These are phyloP conservation scores for Vitis hybrid DNA, from an alignment of 177 flowering plant genomes.

Conservation along the genomic window DNA sequence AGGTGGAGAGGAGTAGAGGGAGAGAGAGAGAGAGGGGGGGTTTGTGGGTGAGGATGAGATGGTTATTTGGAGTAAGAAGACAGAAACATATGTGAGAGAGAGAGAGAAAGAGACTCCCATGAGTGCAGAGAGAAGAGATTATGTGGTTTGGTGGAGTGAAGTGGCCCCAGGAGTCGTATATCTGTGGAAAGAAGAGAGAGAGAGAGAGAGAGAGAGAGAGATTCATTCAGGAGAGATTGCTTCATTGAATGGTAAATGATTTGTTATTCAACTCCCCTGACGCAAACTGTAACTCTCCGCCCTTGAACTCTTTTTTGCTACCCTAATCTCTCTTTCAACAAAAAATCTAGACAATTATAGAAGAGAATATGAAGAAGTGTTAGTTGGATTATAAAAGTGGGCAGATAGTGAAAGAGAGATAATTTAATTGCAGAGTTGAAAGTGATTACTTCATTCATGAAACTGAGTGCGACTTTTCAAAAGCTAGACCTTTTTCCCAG, in stretches of 20 bases:
- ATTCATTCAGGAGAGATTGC: background rate
- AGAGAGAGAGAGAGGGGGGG: conserved; percentile 9
- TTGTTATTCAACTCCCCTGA: no score
- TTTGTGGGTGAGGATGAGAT: conserved; percentile 19
- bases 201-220: background rate
- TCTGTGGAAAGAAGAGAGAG: background rate
- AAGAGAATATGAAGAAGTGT: no score
- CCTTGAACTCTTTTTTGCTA: no score
- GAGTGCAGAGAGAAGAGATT: no score
- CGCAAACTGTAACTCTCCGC: no score
- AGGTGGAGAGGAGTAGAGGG: conserved; percentile 3
- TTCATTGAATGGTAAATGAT: no score
- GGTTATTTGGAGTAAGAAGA: conserved; percentile 31
- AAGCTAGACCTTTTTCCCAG: background rate
- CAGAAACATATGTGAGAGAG: conserved; percentile 19
- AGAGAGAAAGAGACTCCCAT: background rate
- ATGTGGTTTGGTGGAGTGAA: conserved; percentile 9
- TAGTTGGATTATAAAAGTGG: background rate
- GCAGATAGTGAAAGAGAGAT: background rate
- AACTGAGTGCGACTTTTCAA: background rate
- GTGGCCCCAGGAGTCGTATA: conserved; percentile 16
- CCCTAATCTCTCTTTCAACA: no score
- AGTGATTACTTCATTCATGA: conserved; percentile 10
- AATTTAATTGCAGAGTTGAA: background rate
- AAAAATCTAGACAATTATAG: no score